Percentiles rank a stretch among this genome's conserved stretches.
Conservation (phyloP, 2,329 filamentous ascomycete genomes). For the Mycogone perniciosa region DNA sequence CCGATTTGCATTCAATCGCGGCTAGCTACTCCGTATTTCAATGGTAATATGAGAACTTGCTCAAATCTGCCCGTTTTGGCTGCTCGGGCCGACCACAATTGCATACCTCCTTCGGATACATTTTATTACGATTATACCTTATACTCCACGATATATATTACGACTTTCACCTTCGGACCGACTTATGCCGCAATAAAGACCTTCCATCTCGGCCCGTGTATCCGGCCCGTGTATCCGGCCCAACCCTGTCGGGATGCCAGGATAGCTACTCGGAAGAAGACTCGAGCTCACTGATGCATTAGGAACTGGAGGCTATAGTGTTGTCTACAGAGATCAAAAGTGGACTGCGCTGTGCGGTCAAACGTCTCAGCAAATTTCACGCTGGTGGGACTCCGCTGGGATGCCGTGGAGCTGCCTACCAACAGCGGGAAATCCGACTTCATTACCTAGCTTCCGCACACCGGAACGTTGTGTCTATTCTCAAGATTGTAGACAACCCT, state of each 20-base stretch:
- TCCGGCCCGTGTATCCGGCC: conserved; percentile 50
- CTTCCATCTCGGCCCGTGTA: too few species aligned
- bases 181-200: too few species aligned
- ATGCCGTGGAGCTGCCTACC: conserved; percentile 78
- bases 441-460: conserved; percentile 87
- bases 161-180: too few species aligned
- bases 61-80: too few species aligned
- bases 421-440: conserved; percentile 85
- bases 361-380: conserved; percentile 91
- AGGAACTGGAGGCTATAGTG: conserved; percentile 91
- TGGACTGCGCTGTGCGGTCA: conserved; percentile 82
- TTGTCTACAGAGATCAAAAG: conserved; percentile 90
- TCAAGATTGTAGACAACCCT: conserved; percentile 84
- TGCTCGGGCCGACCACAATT: too few species aligned
- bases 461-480: conserved; percentile 86
- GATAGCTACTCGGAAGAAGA: conserved; percentile 73
- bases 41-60: too few species aligned
- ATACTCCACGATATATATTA: too few species aligned
- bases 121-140: too few species aligned
- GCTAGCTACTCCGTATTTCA: too few species aligned
- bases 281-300: conserved; percentile 79
- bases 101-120: too few species aligned
- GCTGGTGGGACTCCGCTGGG: conserved; percentile 65
- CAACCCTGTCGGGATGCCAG: conserved; percentile 77
- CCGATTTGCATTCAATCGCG: too few species aligned